phyloP scores from a whole-genome alignment of 371 early-diverging fungal genomes.

The Blakeslea trispora region DNA sequence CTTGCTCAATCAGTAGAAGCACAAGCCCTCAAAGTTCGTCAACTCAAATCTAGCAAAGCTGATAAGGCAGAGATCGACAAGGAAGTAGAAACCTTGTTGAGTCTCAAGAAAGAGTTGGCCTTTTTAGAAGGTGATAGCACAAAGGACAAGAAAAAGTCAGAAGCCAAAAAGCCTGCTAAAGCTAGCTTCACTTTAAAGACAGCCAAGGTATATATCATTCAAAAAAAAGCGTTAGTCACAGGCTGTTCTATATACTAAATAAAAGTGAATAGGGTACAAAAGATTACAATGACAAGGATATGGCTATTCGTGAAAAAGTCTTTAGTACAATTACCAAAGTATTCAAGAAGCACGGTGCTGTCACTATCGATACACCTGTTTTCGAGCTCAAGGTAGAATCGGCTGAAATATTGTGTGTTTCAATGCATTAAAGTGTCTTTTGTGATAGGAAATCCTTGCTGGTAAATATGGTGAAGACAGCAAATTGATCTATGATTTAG shows the following conservation, averaged over 20 bases:
- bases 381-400: conserved; percentile 93
- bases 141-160: conserved; percentile 18
- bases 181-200: conserved; percentile 65
- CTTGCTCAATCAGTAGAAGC: conserved; percentile 61
- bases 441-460: conserved; percentile 91
- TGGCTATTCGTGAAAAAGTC: conserved; percentile 92
- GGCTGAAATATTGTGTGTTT: no score
- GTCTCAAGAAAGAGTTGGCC: conserved; percentile 63
- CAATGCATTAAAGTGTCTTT: no score
- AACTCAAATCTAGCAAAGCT: conserved; percentile 62
- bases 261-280: conserved; percentile 91
- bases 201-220: conserved; percentile 63
- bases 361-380: conserved; percentile 99
- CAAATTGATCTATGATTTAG: conserved; percentile 98
- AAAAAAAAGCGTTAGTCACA: no score
- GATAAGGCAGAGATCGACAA: conserved; percentile 59
- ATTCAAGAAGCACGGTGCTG: conserved; percentile 97
- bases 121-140: conserved; percentile 34
- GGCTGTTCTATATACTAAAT: no score
- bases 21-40: conserved; percentile 64
- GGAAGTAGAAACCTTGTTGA: conserved; percentile 59
- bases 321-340: conserved; percentile 83
- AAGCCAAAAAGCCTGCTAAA: conserved; percentile 33
- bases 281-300: conserved; percentile 95
- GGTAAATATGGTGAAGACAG: conserved; percentile 99